A percentile compares a stretch with the other conserved stretches of the same genome.
phyloP scores from a whole-genome alignment of 73 alveolate species.

The Tetrahymena malaccensis region DNA sequence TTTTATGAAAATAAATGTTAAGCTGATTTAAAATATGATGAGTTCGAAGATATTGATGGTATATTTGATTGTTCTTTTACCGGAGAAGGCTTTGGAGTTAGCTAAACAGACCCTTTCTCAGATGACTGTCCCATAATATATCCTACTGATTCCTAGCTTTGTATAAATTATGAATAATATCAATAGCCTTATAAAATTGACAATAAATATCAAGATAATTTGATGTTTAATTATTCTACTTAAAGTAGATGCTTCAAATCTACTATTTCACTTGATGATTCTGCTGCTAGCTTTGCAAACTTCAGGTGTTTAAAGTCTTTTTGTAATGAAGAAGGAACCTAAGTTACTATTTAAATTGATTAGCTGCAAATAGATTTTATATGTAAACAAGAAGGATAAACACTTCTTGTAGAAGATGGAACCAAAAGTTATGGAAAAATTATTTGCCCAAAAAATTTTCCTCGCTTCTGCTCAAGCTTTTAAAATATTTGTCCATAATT shows the following conservation, averaged over 20 bases:
- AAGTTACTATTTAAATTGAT: background rate
- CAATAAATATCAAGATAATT: background rate
- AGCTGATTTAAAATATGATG: background rate
- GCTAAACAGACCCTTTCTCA: background rate
- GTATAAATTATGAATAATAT: background rate
- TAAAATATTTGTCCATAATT: background rate
- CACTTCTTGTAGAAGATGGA: background rate
- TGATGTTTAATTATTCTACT: background rate
- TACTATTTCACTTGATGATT: background rate
- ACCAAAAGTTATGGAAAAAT: background rate
- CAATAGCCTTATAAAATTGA: background rate
- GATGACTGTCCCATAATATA: background rate
- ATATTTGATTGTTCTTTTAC: background rate
- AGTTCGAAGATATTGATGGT: background rate
- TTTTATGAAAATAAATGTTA: background rate
- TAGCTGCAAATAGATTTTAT: background rate
- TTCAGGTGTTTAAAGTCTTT: background rate
- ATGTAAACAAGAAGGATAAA: background rate
- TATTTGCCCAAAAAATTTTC: background rate
- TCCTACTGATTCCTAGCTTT: background rate
- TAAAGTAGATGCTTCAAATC: background rate
- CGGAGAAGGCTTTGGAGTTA: background rate
- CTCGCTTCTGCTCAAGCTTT: background rate
- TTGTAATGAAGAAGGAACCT: background rate
- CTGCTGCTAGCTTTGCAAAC: background rate